phyloP scores from a whole-genome alignment of 305 asterid species.

The Fraxinus nigra region DNA sequence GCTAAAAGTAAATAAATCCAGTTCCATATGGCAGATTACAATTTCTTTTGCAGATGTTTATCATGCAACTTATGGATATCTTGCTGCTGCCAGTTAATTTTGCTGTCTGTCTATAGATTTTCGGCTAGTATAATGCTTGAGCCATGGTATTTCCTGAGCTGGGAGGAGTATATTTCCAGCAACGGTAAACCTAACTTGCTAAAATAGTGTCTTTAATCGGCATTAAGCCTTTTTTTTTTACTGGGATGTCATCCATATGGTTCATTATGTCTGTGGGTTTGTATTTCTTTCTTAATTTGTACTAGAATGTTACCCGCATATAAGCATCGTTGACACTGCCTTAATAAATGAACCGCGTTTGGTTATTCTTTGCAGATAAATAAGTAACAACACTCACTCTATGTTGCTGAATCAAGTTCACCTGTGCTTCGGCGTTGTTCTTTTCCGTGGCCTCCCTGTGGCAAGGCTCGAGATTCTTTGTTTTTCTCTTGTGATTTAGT shows the following conservation, averaged over 20 bases:
- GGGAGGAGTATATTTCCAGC: not conserved
- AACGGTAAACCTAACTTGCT: not conserved
- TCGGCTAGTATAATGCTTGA: not conserved
- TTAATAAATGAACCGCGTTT: not conserved
- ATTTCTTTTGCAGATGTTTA: not conserved
- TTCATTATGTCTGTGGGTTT: not conserved
- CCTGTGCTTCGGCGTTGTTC: not conserved
- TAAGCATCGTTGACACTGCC: not conserved
- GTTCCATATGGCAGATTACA: not conserved
- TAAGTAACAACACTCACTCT: not conserved
- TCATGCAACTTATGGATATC: not conserved
- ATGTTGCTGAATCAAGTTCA: not conserved
- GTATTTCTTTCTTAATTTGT: not conserved
- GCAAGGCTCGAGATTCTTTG: not conserved
- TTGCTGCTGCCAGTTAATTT: not conserved
- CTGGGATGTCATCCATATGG: not conserved
- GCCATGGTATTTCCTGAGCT: not conserved
- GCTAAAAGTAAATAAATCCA: not conserved
- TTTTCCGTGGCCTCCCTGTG: not conserved
- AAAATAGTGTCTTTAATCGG: not conserved
- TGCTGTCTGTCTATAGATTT: not conserved
- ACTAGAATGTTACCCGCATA: not conserved
- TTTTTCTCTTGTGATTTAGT: not conserved
- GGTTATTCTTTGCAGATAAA: not conserved
- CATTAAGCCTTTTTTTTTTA: not conserved